Evolutionary conservation across 2,329 filamentous ascomycete species (phyloP).

Genomic region (Rhinocladiella similis): DNA sequence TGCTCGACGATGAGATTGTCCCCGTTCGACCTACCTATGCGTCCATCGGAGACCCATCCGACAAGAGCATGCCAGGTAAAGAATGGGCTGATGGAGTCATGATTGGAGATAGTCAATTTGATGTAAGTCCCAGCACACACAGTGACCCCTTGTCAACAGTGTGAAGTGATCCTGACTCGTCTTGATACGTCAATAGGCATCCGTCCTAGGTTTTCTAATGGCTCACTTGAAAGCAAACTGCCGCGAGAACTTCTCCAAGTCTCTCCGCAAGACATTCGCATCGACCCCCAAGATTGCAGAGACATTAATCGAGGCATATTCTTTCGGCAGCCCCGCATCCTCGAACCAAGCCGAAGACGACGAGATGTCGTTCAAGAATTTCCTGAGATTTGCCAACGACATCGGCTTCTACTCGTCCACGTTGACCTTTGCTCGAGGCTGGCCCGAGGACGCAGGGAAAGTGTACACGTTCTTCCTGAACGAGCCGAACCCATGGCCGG

Average conservation of each 20-base stretch:
- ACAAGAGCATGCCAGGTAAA: conserved; percentile 39
- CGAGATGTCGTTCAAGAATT: conserved; percentile 41
- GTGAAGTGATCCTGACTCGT: too few species aligned
- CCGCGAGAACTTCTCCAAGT: conserved; percentile 18
- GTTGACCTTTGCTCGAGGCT: conserved; percentile 41
- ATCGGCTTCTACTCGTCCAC: conserved; percentile 49
- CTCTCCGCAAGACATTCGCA: conserved; percentile 13
- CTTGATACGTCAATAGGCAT: too few species aligned
- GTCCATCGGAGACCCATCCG: conserved; percentile 28
- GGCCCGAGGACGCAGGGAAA: conserved; percentile 29
- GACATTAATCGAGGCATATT: conserved; percentile 41
- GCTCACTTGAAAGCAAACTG: conserved; percentile 16
- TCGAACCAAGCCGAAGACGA: conserved; percentile 30
- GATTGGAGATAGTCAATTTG: conserved; percentile 50
- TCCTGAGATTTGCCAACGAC: conserved; percentile 49
- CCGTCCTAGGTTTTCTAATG: conserved; percentile 14
- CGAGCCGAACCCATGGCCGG: conserved; percentile 50
- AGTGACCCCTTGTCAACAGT: not conserved
- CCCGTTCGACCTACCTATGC: conserved; percentile 27
- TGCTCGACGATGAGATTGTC: conserved; percentile 47
- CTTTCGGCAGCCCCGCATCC: conserved; percentile 31
- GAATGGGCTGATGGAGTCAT: conserved; percentile 50
- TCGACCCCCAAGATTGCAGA: conserved; percentile 31
- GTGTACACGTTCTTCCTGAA: conserved; percentile 48
- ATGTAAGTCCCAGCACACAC: too few species aligned